These are phyloP conservation scores for Phaeomoniella chlamydospora DNA, from an alignment of 2,329 filamentous ascomycete species.

Conservation along the genomic window DNA sequence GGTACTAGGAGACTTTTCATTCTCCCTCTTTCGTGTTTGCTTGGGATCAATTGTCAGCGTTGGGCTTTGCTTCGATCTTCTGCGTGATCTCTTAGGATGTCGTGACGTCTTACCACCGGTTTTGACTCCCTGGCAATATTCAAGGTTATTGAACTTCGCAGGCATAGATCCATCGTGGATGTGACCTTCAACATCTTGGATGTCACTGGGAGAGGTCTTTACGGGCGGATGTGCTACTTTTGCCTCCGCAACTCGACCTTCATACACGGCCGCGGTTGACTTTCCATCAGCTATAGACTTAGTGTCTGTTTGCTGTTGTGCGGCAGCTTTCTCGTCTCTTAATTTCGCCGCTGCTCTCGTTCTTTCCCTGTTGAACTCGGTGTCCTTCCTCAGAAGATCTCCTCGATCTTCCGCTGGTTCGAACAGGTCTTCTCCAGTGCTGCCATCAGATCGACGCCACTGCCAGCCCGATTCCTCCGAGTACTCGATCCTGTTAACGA, in stretches of 20 bases:
- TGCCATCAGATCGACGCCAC: slow-evolving; percentile 9
- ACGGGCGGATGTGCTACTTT: too few species aligned
- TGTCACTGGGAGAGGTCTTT: too few species aligned
- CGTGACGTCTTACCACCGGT: not conserved
- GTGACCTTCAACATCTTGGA: too few species aligned
- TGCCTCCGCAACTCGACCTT: too few species aligned
- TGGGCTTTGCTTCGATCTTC: not conserved
- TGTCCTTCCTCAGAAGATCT: slow-evolving; percentile 11
- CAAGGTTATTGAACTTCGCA: too few species aligned
- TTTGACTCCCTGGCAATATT: too few species aligned
- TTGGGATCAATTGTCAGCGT: too few species aligned
- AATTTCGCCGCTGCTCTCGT: slow-evolving; percentile 3
- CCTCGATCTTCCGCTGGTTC: slow-evolving; percentile 8
- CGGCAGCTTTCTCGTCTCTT: not conserved
- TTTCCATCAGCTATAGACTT: too few species aligned
- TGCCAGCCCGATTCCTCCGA: slow-evolving; percentile 11
- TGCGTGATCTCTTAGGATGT: not conserved
- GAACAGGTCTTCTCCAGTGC: slow-evolving; percentile 15
- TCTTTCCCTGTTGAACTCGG: slow-evolving; percentile 8
- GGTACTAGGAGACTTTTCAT: not conserved
- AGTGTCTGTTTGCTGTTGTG: too few species aligned
- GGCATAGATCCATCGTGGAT: too few species aligned
- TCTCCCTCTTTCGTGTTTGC: too few species aligned
- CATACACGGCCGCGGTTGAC: too few species aligned
- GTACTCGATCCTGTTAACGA: slow-evolving; percentile 42